Evolutionary conservation across 2,329 filamentous ascomycete genomes (phyloP).

Genomic region (Alternaria longipes): DNA sequence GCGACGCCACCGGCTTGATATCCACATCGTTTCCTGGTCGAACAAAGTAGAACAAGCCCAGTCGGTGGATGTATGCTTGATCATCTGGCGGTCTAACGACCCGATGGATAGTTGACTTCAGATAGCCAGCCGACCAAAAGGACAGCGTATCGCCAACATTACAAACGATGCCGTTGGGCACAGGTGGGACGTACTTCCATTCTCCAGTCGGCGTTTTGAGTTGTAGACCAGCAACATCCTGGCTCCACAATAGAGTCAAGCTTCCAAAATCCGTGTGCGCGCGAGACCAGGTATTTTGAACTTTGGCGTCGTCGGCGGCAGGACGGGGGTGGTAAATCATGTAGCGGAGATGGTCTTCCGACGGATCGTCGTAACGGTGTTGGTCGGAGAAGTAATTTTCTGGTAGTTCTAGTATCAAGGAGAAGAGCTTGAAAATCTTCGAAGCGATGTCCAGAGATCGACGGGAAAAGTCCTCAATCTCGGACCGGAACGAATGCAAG

Average conservation of each 20-base stretch:
- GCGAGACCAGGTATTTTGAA: slow-evolving; percentile 56
- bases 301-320: slow-evolving; percentile 47
- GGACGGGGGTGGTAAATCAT: slow-evolving; percentile 56
- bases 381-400: slow-evolving; percentile 50
- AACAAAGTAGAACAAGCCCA: slow-evolving; percentile 55
- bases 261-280: slow-evolving; percentile 61
- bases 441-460: slow-evolving; percentile 36
- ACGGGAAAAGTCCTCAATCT: slow-evolving; percentile 42
- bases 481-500: slow-evolving; percentile 34
- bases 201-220: slow-evolving; percentile 56
- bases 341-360: slow-evolving; percentile 53
- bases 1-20: slow-evolving; percentile 50
- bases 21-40: slow-evolving; percentile 51
- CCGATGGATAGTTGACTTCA: slow-evolving; percentile 62
- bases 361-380: slow-evolving; percentile 49
- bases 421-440: slow-evolving; percentile 53
- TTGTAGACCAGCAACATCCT: slow-evolving; percentile 59
- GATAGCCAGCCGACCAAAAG: slow-evolving; percentile 54
- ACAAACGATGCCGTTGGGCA: slow-evolving; percentile 59
- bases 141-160: slow-evolving; percentile 58
- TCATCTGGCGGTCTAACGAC: slow-evolving; percentile 59
- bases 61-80: slow-evolving; percentile 48
- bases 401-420: slow-evolving; percentile 52
- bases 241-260: slow-evolving; percentile 58
- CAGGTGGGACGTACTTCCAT: slow-evolving; percentile 60